Conservation (phyloP, 1,284 basidiomycete species). For the Melampsora medusae region DNA sequence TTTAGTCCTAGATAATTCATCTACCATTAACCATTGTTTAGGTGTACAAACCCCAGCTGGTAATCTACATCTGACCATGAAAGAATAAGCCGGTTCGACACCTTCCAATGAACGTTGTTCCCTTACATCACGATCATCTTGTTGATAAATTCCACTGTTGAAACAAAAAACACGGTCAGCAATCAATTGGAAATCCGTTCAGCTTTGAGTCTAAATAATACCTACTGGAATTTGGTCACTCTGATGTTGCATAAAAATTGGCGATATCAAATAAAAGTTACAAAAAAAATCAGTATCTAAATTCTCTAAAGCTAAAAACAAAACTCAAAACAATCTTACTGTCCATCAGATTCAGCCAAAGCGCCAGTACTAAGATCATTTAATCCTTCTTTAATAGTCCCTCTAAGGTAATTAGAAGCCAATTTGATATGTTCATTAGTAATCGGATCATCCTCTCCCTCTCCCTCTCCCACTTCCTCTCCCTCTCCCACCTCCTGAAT, state of each 20-base stretch:
- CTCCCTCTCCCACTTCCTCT: constrained; percentile 58
- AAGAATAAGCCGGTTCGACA: constrained; percentile 90
- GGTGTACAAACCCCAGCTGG: constrained; percentile 91
- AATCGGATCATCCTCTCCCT: constrained; percentile 87
- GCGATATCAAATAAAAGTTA: too few species aligned
- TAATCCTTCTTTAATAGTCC: constrained; percentile 87
- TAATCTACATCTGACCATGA: constrained; percentile 98
- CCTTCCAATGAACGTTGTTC: constrained; percentile 92
- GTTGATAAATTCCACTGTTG: constrained; percentile 93
- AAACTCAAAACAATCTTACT: constrained; percentile 62
- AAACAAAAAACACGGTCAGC: too few species aligned
- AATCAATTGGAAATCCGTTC: too few species aligned
- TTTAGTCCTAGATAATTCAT: constrained; percentile 91
- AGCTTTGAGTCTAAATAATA: too few species aligned
- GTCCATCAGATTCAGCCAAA: constrained; percentile 81
- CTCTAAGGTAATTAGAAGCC: constrained; percentile 87
- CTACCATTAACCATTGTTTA: constrained; percentile 90
- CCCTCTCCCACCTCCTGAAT: constrained; percentile 84
- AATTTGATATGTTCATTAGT: constrained; percentile 99
- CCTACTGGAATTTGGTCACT: too few species aligned
- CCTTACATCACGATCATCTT: constrained; percentile 93
- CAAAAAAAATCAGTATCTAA: too few species aligned
- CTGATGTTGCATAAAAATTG: too few species aligned
- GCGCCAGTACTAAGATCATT: constrained; percentile 82
- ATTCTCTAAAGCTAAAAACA: too few species aligned